A percentile compares a stretch with the other conserved stretches of the same genome.
Conservation (phyloP, 2,329 filamentous ascomycete genomes). For the Aspergillus calidoustus region DNA sequence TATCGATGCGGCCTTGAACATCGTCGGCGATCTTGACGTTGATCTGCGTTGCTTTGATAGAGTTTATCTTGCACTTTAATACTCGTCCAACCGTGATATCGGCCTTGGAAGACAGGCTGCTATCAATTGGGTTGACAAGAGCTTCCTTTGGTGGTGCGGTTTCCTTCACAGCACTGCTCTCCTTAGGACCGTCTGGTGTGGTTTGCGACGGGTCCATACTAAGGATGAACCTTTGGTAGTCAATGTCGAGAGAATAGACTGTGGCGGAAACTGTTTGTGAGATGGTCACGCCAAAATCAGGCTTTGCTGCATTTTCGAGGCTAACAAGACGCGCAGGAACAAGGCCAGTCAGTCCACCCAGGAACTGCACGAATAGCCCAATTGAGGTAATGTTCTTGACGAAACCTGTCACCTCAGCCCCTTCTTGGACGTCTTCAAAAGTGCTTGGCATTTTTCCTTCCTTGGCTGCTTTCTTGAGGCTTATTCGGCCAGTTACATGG, state of each 20-base stretch:
- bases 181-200: constrained; percentile 53
- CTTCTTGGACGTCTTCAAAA: constrained; percentile 73
- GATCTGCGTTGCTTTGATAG: constrained; percentile 86
- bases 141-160: constrained; percentile 44
- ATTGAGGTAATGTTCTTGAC: constrained; percentile 82
- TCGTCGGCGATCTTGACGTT: constrained; percentile 89
- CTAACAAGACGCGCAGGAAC: constrained; percentile 79
- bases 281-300: constrained; percentile 78
- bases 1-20: constrained; percentile 88
- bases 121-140: constrained; percentile 66
- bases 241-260: constrained; percentile 72
- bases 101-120: constrained; percentile 64
- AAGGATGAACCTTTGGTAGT: constrained; percentile 70
- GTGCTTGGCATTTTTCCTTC: constrained; percentile 71
- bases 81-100: constrained; percentile 75
- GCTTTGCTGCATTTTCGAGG: constrained; percentile 67
- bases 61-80: constrained; percentile 77
- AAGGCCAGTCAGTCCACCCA: constrained; percentile 74
- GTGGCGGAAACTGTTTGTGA: constrained; percentile 75
- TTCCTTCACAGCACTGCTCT: constrained; percentile 36
- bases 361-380: constrained; percentile 88
- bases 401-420: constrained; percentile 74
- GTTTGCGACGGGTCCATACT: constrained; percentile 59
- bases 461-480: constrained; percentile 75
- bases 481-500: constrained; percentile 80